Evolutionary conservation across 352 stramenopile genomes (phyloP), one percentile per base, ranked within the genome.

Genomic region (Pythium aristosporum): DNA sequence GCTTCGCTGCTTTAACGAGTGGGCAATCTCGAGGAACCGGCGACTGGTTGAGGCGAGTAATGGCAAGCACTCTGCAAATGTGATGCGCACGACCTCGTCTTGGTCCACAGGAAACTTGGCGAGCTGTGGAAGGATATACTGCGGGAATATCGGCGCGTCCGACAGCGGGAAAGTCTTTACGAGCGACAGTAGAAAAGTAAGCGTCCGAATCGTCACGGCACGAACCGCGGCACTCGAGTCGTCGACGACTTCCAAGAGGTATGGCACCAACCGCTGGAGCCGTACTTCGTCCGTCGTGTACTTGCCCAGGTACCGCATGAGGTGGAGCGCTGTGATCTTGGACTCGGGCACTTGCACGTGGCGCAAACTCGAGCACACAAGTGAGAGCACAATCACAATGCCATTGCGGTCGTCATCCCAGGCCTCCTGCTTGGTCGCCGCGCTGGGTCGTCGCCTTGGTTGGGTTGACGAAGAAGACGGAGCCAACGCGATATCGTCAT

Each of bases 61-160:
- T 0, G 94, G 89, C 4, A 99, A 82, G 67, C 87, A 98, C 69
- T 98, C 80, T 3, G 96, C 96, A 72, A 99, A 99, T 3, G 96
- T 90, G 55, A 99, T 92, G 28, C 96, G 81, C 10, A 99, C 96
- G 50, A 98, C 12, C 85, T 84, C 67, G 98, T 89, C 58, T 85
- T 81, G 48, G 94, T 74, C 68, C 18, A 74, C 58, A 13, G 68
- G 68, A 25, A 74, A 74, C 47, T 74, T 74, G 10, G 59, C 48
- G 47, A 74, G 63, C 20, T 70, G 68, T 0, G 68, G 98, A 42
- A 99, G 89, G 23, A 99, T 93, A 72, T 99, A 99, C 74, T 98
- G 87, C 0, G 96, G 93, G 59, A 99, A 99, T 2, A 99, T 88
- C 36, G 95, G 94, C 1, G 96, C 91, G 66, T 99, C 97, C 2